These are phyloP conservation scores for Rhodosporidiobolus odoratus DNA, from an alignment of 768 basidiomycete species.

Conservation along the genomic window DNA sequence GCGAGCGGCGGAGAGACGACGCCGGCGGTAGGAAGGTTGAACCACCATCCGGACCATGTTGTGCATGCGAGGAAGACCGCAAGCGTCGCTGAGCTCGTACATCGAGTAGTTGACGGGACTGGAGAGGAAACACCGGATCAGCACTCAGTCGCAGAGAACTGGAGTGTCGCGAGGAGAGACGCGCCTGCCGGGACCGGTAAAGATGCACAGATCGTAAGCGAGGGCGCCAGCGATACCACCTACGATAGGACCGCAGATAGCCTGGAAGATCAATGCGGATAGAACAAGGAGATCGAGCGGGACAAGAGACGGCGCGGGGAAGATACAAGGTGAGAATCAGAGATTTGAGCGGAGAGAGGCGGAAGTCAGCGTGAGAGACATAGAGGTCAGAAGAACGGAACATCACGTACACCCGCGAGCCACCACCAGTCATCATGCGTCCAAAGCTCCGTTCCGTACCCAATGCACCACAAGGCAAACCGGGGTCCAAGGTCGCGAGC, in stretches of 20 bases:
- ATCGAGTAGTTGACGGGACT: constrained; percentile 29
- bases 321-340: neutral
- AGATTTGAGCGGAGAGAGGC: no score
- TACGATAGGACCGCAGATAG: constrained; percentile 17
- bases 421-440: constrained; percentile 29
- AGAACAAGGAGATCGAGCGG: no score
- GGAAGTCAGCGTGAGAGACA: neutral
- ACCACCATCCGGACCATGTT: constrained; percentile 9
- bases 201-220: constrained; percentile 27
- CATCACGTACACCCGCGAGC: constrained; percentile 18
- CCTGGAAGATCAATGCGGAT: no score
- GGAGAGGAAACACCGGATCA: neutral
- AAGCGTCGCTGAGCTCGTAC: constrained; percentile 5
- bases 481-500: constrained; percentile 32
- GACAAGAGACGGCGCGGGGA: no score
- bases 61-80: constrained; percentile 13
- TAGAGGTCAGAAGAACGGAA: neutral
- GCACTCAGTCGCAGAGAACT: no score
- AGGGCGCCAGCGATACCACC: constrained; percentile 14
- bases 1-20: neutral
- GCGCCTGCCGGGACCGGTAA: constrained; percentile 25
- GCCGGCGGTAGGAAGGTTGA: neutral
- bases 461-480: constrained; percentile 24
- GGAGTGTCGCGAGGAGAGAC: neutral
- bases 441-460: constrained; percentile 31